Conservation (phyloP, 371 early-diverging fungal genomes). For the Mycotypha africana region DNA sequence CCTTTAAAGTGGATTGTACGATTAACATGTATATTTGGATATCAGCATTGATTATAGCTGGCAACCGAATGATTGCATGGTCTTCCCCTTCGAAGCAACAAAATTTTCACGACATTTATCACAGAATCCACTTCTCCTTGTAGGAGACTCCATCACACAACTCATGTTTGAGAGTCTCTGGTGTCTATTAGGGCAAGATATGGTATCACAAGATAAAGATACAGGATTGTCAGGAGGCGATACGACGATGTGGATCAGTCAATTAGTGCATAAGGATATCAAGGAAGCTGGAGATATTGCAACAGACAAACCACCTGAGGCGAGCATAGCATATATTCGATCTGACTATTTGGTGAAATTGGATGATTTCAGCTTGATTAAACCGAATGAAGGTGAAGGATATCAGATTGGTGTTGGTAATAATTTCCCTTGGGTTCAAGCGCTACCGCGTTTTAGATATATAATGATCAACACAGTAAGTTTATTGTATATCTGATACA, state of each 20-base stretch:
- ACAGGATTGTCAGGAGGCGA: constrained; percentile 20
- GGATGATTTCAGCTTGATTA: constrained; percentile 28
- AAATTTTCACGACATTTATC: constrained; percentile 25
- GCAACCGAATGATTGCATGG: constrained; percentile 22
- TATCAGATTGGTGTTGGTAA: constrained; percentile 25
- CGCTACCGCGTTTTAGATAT: constrained; percentile 24
- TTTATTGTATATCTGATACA: neutral
- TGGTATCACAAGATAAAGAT: constrained; percentile 9
- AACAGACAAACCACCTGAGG: no score
- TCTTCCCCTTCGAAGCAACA: constrained; percentile 17
- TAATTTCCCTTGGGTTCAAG: constrained; percentile 37
- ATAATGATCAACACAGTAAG: constrained; percentile 35
- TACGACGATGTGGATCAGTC: constrained; percentile 20
- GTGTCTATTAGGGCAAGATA: constrained; percentile 24
- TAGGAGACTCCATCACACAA: constrained; percentile 39
- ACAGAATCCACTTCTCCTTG: constrained; percentile 27
- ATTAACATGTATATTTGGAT: neutral
- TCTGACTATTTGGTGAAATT: constrained; percentile 33
- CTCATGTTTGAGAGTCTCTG: constrained; percentile 31
- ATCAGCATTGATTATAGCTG: constrained; percentile 28
- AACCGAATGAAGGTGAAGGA: constrained; percentile 30
- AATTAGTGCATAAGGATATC: constrained; percentile 14
- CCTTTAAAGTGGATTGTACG: no score
- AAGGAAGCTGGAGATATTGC: constrained; percentile 1
- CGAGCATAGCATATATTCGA: constrained; percentile 28